A percentile compares a stretch with the other conserved stretches of the same genome.
These are phyloP conservation scores for Chlorokybus atmophyticus DNA, from an alignment of 139 green algal species.

Conservation along the genomic window DNA sequence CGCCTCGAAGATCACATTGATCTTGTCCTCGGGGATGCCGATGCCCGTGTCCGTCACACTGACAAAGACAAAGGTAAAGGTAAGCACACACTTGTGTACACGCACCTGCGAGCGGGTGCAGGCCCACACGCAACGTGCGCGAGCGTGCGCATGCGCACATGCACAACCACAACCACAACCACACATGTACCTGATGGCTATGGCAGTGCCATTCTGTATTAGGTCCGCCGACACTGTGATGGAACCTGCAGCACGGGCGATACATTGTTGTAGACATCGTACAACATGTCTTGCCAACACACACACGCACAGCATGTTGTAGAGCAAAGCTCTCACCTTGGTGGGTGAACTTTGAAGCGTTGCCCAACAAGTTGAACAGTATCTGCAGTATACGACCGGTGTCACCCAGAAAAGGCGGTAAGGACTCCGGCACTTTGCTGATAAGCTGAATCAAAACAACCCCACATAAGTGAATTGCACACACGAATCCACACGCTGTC, in stretches of 20 bases:
- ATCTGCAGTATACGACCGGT: background rate
- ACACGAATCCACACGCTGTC: no score
- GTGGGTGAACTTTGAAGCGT: background rate
- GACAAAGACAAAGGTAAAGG: slow-evolving; percentile 1
- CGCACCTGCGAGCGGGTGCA: no score
- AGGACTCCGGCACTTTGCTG: no score
- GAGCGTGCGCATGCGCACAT: background rate
- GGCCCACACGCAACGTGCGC: background rate
- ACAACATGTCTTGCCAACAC: no score
- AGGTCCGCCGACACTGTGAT: background rate
- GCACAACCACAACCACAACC: background rate
- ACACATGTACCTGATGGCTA: no score
- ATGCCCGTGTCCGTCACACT: slow-evolving; percentile 53
- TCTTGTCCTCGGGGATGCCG: slow-evolving; percentile 30
- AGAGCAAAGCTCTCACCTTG: no score
- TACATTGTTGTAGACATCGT: no score
- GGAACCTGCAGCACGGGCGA: no score
- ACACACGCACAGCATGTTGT: no score
- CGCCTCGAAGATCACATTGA: slow-evolving; percentile 28
- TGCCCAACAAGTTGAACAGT: background rate
- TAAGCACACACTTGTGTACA: background rate
- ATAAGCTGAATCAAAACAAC: no score
- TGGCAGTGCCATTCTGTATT: background rate
- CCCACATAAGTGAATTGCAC: no score
- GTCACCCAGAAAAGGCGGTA: background rate